Percentiles rank a stretch among this genome's conserved stretches.
These are phyloP conservation scores for Blastomyces percursus DNA, from an alignment of 2,329 filamentous ascomycete species.

Conservation along the genomic window DNA sequence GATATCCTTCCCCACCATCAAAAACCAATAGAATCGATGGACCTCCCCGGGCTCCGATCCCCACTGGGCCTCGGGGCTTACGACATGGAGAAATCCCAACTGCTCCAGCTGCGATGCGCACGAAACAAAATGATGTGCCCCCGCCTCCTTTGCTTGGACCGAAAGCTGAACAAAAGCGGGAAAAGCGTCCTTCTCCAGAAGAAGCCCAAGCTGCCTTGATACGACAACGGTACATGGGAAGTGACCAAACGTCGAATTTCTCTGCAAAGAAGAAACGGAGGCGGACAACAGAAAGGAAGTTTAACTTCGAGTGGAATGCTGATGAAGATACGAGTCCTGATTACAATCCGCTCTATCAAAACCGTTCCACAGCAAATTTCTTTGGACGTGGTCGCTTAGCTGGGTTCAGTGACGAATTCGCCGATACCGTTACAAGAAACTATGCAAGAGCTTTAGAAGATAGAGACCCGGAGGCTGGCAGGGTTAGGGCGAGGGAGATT, in stretches of 20 bases:
- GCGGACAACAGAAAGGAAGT: conserved; percentile 88
- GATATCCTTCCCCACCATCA: conserved; percentile 5
- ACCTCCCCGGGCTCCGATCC: conserved; percentile 36
- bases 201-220: conserved; percentile 63
- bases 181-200: conserved; percentile 39
- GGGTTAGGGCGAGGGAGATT: conserved; percentile 63
- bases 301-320: conserved; percentile 96
- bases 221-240: conserved; percentile 79
- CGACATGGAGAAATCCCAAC: conserved; percentile 41
- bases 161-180: conserved; percentile 28
- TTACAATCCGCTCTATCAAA: conserved; percentile 70
- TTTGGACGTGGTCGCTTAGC: conserved; percentile 58
- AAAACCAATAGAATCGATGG: conserved; percentile 19
- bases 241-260: conserved; percentile 72
- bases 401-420: conserved; percentile 51
- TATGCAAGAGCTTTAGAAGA: conserved; percentile 61
- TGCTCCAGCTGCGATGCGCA: conserved; percentile 42
- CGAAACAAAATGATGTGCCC: conserved; percentile 40
- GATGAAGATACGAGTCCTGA: conserved; percentile 84
- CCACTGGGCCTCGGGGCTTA: conserved; percentile 64
- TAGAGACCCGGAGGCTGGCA: conserved; percentile 64
- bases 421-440: conserved; percentile 41
- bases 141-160: conserved; percentile 39
- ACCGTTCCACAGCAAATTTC: conserved; percentile 55
- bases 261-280: conserved; percentile 93